Evolutionary conservation across 495 filamentous ascomycete genomes (phyloP), one percentile per base, ranked within the genome.

Genomic region (Penicillium cinerascens): DNA sequence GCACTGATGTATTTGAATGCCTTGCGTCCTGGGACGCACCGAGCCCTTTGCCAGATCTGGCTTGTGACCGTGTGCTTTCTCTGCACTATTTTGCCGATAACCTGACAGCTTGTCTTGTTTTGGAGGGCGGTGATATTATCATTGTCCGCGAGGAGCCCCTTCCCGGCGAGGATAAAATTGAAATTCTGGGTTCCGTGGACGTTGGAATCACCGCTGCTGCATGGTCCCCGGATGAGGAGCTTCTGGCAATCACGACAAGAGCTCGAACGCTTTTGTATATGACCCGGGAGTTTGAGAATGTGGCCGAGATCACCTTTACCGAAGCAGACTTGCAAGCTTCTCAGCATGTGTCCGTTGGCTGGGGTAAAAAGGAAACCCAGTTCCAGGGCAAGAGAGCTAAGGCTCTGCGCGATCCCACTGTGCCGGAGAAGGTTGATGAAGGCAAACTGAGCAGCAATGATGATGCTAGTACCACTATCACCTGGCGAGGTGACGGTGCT

Each of bases 341-440:
- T 1, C 90, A 88, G 66, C 93, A 98, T 80, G 93, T 98, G 39
- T 96, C 91, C 17, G 93, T 98, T 20, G 93, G 93, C 46, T 98
- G 93, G 93, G 93, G 93, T 54, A 97, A 97, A 75, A 85, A 87
- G 64, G 93, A 98, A 69, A 98, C 93, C 6, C 93, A 98, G 70
- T 98, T 98, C 63, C 87, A 96, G 63, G 93, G 93, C 44, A 91
- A 89, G 64, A 84, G 91, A 61, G 93, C 92, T 33, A 93, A 91
- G 65, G 88, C 88, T 25, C 78, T 97, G 35, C 79, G 87, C 48
- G 93, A 98, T 66, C 93, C 93, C 15, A 98, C 93, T 17, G 86
- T 98, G 47, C 93, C 93, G 0, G 92, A 97, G 68, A 90, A 87
- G 66, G 82, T 96, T 17, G 93, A 97, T 54, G 85, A 89, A 63